A percentile compares a stretch with the other conserved stretches of the same genome.
phyloP scores from a whole-genome alignment of 139 green algal species.

The Spirogloea muscicola region DNA sequence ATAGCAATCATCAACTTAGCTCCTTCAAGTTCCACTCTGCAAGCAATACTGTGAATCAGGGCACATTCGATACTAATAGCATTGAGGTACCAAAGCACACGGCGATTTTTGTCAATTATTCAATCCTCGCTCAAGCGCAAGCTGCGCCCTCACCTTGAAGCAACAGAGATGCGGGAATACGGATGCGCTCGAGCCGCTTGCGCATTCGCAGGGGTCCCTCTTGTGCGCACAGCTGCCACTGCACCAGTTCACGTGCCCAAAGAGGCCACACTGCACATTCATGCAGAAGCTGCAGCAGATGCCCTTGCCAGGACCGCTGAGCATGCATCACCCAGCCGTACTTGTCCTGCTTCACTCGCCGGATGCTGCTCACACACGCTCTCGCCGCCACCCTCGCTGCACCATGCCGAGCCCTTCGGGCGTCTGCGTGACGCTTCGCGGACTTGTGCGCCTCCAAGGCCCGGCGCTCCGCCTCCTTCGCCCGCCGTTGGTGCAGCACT shows the following conservation, averaged over 20 bases:
- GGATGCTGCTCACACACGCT: too few species aligned
- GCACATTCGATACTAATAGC: too few species aligned
- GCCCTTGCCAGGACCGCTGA: slow-evolving; percentile 11
- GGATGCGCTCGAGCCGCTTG: slow-evolving; percentile 7
- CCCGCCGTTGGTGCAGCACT: slow-evolving; percentile 13
- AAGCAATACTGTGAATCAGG: not conserved
- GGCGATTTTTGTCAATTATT: not conserved
- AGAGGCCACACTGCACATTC: slow-evolving; percentile 21
- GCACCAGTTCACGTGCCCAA: not conserved
- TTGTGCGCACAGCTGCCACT: slow-evolving; percentile 27
- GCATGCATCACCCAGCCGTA: slow-evolving; percentile 21
- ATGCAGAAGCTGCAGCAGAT: slow-evolving; percentile 10
- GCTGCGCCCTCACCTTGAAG: not conserved
- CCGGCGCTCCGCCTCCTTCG: slow-evolving; percentile 18
- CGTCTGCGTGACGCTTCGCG: not conserved
- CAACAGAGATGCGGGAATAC: not conserved
- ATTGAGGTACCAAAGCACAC: too few species aligned
- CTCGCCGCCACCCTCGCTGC: not conserved
- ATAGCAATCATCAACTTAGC: too few species aligned
- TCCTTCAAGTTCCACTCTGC: not conserved
- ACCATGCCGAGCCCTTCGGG: not conserved
- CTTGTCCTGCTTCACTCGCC: slow-evolving; percentile 9
- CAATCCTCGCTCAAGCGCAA: not conserved
- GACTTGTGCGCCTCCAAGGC: not conserved
- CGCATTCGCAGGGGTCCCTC: slow-evolving; percentile 38